Conservation (phyloP, 2,329 filamentous ascomycete genomes). For the Xylariaceae sp. region DNA sequence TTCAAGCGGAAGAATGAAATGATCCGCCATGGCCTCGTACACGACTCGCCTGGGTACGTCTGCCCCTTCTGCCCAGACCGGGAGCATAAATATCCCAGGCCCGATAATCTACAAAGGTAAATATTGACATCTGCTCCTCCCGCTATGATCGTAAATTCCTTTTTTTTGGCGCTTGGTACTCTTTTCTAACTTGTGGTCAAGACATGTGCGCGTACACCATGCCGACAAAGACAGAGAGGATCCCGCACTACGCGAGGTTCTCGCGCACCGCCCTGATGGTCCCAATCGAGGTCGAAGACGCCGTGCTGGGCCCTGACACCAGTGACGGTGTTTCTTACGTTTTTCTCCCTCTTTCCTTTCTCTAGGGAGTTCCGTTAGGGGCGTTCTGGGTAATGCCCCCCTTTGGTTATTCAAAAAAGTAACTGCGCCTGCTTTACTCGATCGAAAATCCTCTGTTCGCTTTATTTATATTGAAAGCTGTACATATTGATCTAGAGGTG, state of each 20-base stretch:
- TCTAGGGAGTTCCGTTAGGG: slow-evolving; percentile 8
- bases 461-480: slow-evolving; percentile 15
- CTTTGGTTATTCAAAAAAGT: background rate
- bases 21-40: slow-evolving; percentile 77
- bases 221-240: slow-evolving; percentile 87
- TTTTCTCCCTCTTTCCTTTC: background rate
- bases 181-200: slow-evolving; percentile 34
- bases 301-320: slow-evolving; percentile 44
- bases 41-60: slow-evolving; percentile 89
- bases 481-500: slow-evolving; percentile 11
- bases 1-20: slow-evolving; percentile 71
- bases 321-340: background rate
- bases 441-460: background rate
- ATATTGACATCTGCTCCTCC: background rate
- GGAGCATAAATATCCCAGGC: slow-evolving; percentile 89
- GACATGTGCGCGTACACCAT: slow-evolving; percentile 91
- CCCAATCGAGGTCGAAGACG: slow-evolving; percentile 74
- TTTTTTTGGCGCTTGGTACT: background rate
- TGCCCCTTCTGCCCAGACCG: slow-evolving; percentile 94
- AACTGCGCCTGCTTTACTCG: background rate
- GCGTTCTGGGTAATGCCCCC: background rate
- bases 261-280: slow-evolving; percentile 80
- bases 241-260: slow-evolving; percentile 70
- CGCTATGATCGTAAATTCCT: background rate
- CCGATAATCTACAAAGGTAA: slow-evolving; percentile 91